Evolutionary conservation across 192 early-diverging fungal species (phyloP).

Genomic region (Diversispora epigaea): DNA sequence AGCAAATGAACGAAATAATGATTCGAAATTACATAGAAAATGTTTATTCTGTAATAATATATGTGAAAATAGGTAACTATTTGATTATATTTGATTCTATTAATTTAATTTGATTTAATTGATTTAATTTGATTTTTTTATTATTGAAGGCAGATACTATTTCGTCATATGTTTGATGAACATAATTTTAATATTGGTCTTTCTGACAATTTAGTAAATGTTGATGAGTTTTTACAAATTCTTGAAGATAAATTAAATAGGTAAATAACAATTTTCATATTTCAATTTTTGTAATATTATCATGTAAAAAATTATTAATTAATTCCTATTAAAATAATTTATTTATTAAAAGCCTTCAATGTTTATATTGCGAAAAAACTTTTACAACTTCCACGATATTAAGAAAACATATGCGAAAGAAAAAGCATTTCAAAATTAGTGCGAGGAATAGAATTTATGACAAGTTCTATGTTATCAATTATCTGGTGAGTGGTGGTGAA

Average conservation of each 20-base stretch:
- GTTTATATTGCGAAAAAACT: conserved; percentile 92
- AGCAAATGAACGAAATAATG: conserved; percentile 66
- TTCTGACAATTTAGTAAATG: conserved; percentile 85
- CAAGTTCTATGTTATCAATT: conserved; percentile 93
- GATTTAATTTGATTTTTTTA: conserved; percentile 10
- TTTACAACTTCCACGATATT: conserved; percentile 85
- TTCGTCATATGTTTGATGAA: conserved; percentile 86
- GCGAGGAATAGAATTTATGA: conserved; percentile 88
- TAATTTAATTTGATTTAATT: not conserved
- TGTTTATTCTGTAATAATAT: conserved; percentile 92
- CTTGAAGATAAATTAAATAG: conserved; percentile 69
- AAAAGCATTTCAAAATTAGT: conserved; percentile 96
- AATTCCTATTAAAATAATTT: not conserved
- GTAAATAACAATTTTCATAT: conserved; percentile 31
- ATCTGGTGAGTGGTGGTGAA: conserved; percentile 43
- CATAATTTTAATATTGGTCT: conserved; percentile 95
- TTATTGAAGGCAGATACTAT: conserved; percentile 57
- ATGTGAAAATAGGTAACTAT: conserved; percentile 58
- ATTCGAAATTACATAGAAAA: conserved; percentile 67
- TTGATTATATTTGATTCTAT: not conserved
- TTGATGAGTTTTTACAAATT: conserved; percentile 77
- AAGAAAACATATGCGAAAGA: conserved; percentile 97
- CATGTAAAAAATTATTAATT: not conserved
- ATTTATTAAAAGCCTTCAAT: conserved; percentile 57
- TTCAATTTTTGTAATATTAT: not conserved